Percentiles rank a stretch among this genome's conserved stretches.
Conservation (phyloP, 768 basidiomycete species). For the Lactarius indigo region DNA sequence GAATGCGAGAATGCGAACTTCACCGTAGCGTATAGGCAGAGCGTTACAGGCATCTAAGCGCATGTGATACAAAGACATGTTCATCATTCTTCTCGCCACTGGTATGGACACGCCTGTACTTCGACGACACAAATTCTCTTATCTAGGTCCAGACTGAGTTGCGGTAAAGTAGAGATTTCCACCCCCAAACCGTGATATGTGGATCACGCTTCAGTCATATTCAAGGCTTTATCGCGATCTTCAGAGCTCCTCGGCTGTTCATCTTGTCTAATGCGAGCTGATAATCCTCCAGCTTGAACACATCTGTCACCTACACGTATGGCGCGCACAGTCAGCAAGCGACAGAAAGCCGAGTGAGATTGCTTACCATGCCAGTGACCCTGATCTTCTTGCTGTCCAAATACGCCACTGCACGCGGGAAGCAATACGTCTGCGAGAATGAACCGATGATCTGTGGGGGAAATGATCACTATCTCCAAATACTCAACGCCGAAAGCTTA, state of each 20-base stretch:
- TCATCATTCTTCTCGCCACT: neutral
- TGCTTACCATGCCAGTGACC: constrained; percentile 71
- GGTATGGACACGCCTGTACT: neutral
- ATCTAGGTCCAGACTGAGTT: neutral
- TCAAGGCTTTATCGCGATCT: constrained; percentile 50
- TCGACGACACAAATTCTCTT: neutral
- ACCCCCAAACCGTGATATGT: neutral
- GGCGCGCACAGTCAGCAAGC: constrained; percentile 1
- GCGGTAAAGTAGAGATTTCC: neutral
- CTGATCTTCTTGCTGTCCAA: constrained; percentile 83
- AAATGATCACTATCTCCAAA: neutral
- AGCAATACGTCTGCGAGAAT: constrained; percentile 85
- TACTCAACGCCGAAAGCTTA: neutral
- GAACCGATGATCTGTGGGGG: constrained; percentile 75
- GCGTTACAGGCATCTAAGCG: too few relatives aligned
- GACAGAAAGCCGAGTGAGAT: neutral
- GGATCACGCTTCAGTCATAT: neutral
- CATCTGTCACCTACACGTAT: constrained; percentile 46
- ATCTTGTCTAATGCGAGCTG: constrained; percentile 65
- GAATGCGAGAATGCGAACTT: too few relatives aligned
- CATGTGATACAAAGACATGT: neutral
- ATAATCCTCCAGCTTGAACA: constrained; percentile 55
- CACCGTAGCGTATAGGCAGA: too few relatives aligned
- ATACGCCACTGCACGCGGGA: constrained; percentile 88
- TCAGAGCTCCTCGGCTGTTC: constrained; percentile 52